Base-by-base conservation (phyloP, 306 rosid genomes). In the Cucumis cinereus region DNA sequence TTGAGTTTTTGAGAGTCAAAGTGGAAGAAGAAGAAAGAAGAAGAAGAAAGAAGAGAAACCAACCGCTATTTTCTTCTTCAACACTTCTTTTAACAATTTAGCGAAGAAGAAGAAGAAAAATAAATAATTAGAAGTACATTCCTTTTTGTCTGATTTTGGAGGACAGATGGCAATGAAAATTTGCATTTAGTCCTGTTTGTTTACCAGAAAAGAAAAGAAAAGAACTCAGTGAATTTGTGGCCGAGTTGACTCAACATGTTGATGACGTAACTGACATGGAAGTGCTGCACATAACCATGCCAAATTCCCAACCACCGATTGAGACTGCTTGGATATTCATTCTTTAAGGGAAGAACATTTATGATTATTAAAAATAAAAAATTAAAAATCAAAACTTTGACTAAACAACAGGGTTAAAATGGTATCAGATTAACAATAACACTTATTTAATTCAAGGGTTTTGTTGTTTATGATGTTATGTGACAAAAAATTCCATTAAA, bases 241-340 rank as follows among this genome's bases (percentile, higher is more conserved):
- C 41, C 41, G 59, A 71, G 76, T 49, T 49, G 76, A 71, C 76
- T 71, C 76, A 28, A 16, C 24, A 23, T 71, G 26, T 13, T 64
- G 60, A 28, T 71, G 76, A 50, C 76, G 76, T 50, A 28, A 71
- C 59, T 71, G 76, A 71, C 57, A 47, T 24, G 20, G 38, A 70
- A 70, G 16, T 14, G 26, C 72, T n/a, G 70, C 23, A 62, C 30
- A 68, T 41, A 8, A 45, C 35, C 74, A n/a, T n/a, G 74, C 74
- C 74, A 69, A 69, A 69, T 69, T 45, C 56, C 56, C 56, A 69
- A 69, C 74, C 59, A 71, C 76, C 76, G 76, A 71, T 71, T 16
- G 14, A 26, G 57, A 69, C 75, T 45, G 75, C 75, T 56, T 69
- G 20, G 53, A n/a, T 38, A 40, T 45, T 69, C 56, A 23, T 69